A percentile compares a stretch with the other conserved stretches of the same genome.
Conservation (phyloP, 805 yeast species). For the Candida dajiaensis region DNA sequence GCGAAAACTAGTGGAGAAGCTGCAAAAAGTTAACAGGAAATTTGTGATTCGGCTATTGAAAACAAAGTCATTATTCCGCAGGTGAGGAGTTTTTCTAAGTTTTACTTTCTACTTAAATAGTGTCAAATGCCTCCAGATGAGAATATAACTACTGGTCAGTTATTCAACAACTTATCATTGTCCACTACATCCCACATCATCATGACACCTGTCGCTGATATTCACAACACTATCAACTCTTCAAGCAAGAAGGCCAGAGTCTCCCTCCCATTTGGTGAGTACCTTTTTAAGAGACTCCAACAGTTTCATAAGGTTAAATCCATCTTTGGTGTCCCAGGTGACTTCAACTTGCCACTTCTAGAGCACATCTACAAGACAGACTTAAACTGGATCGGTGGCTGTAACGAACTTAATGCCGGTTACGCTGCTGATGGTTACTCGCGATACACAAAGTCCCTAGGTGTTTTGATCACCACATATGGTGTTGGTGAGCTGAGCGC, state of each 20-base stretch:
- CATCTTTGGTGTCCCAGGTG: slow-evolving; percentile 77
- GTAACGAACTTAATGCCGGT: slow-evolving; percentile 87
- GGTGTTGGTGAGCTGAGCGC: slow-evolving; percentile 92
- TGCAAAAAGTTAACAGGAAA: not conserved
- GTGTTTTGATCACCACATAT: slow-evolving; percentile 60
- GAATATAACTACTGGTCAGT: too few relatives aligned
- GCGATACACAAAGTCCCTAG: slow-evolving; percentile 54
- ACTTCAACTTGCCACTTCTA: slow-evolving; percentile 59
- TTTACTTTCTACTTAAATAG: too few relatives aligned
- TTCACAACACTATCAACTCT: not conserved
- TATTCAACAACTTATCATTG: not conserved
- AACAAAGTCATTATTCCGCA: not conserved
- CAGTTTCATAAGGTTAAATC: slow-evolving; percentile 50
- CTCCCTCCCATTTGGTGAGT: slow-evolving; percentile 53
- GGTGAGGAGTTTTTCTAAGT: not conserved
- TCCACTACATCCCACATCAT: not conserved
- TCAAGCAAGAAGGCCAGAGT: not conserved
- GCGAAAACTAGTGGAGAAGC: too few relatives aligned
- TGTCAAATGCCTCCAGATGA: not conserved
- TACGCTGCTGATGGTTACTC: slow-evolving; percentile 91
- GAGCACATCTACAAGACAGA: slow-evolving; percentile 57
- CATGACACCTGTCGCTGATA: not conserved
- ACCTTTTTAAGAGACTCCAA: slow-evolving; percentile 50
- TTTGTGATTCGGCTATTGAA: not conserved
- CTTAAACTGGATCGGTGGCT: slow-evolving; percentile 71